Base-by-base conservation (phyloP, 2,329 filamentous ascomycete species). In the Epichloe coenophiala region DNA sequence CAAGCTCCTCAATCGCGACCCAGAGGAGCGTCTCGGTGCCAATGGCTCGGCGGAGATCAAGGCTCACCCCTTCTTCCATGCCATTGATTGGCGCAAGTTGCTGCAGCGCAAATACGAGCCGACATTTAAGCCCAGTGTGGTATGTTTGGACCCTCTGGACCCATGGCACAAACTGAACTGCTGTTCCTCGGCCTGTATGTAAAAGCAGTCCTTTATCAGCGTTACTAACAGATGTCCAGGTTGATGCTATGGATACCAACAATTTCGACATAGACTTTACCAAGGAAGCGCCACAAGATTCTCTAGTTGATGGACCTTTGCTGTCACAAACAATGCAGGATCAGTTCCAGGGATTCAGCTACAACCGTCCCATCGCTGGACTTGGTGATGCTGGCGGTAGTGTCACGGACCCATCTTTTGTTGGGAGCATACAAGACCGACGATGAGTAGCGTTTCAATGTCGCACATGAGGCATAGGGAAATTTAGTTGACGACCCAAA, bases 41-140 rank as follows among this genome's bases (percentile, higher is more conserved):
- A 93, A 91, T 60, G 93, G 93, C 55, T 91, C 93, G 4, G 87
- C 89, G 19, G 93, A 98, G 70, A 97, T 98, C 74, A 98, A 98
- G 73, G 88, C 90, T 23, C 93, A 98, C 66, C 90, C 91, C 51
- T 98, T 98, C 77, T 97, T 98, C 78, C 90, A 96, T 64, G 91
- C 88, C 66, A 97, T 98, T 60, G 93, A 98, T 68, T 98, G 93
- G 93, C 85, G 90, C 60, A 97, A 97, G 73, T 76, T 98, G 53
- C 73, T 98, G 55, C 93, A 97, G 72, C 83, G 93, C 66, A 97
- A 97, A 72, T 97, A 97, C 65, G 91, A 97, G 73, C 93, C 93
- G 53, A 90, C 88, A 54, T 98, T 97, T 76, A 95, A 95, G 71
- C 93, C 93, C 53, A 95, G 82, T 66, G 90, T 95, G 74, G 87